Evolutionary conservation across 1,284 basidiomycete species (phyloP).

Genomic region (Bondarzewia mesenterica): DNA sequence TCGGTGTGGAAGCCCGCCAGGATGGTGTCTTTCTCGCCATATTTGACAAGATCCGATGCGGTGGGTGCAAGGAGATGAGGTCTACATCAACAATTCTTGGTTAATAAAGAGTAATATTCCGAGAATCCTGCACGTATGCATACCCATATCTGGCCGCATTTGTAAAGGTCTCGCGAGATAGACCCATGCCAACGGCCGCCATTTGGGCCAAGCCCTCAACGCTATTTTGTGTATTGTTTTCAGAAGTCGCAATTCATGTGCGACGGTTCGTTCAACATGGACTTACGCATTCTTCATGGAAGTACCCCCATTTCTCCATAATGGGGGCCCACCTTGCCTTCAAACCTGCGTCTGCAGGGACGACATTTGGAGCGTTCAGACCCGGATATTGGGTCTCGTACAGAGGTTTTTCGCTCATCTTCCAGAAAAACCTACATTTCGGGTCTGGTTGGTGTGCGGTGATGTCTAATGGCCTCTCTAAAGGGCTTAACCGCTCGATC

Average conservation of each 20-base stretch:
- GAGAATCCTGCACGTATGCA: constrained; percentile 16
- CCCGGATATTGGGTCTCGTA: constrained; percentile 71
- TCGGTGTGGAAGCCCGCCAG: constrained; percentile 89
- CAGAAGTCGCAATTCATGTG: constrained; percentile 2
- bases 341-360: constrained; percentile 53
- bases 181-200: constrained; percentile 73
- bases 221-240: constrained; percentile 37
- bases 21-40: constrained; percentile 70
- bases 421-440: constrained; percentile 91
- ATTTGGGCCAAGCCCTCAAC: constrained; percentile 79
- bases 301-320: constrained; percentile 79
- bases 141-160: constrained; percentile 80
- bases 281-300: constrained; percentile 81
- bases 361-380: constrained; percentile 74
- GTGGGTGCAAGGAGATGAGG: constrained; percentile 88
- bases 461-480: constrained; percentile 79
- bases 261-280: not conserved
- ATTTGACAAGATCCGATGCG: constrained; percentile 78
- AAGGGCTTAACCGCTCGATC: constrained; percentile 63
- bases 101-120: not conserved
- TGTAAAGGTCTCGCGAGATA: constrained; percentile 58
- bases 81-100: constrained; percentile 33
- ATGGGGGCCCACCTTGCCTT: constrained; percentile 52
- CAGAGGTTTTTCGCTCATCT: constrained; percentile 71
- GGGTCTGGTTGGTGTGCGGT: constrained; percentile 76